These are phyloP conservation scores for Trichoderma brevicompactum DNA, from an alignment of 2,329 filamentous ascomycete genomes.

Conservation along the genomic window DNA sequence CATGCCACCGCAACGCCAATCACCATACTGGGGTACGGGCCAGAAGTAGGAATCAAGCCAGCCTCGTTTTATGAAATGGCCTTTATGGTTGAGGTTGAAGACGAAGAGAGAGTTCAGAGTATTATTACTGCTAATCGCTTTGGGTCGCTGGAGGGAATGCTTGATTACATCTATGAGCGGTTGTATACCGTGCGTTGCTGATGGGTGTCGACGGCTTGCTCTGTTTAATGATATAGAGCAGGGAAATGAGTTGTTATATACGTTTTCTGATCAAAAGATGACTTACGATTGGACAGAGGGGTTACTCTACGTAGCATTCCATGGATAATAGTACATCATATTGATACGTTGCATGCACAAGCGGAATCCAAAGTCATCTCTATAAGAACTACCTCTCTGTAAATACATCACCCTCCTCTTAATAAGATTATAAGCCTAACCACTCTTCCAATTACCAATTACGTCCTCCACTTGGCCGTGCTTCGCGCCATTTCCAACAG, in stretches of 20 bases:
- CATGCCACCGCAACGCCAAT: too few species aligned
- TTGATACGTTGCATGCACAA: background rate
- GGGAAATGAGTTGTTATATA: background rate
- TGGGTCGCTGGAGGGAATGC: background rate
- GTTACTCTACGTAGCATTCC: too few species aligned
- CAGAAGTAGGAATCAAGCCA: background rate
- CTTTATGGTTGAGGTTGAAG: background rate
- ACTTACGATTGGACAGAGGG: too few species aligned
- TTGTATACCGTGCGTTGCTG: background rate
- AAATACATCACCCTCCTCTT: too few species aligned
- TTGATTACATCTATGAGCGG: background rate
- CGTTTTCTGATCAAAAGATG: too few species aligned
- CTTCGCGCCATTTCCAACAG: background rate
- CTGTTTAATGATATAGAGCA: too few species aligned
- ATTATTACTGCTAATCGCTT: background rate
- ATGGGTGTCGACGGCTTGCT: too few species aligned
- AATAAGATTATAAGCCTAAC: background rate
- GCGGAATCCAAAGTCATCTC: background rate
- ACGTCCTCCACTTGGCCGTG: background rate
- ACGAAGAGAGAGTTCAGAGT: background rate
- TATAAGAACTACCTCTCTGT: too few species aligned
- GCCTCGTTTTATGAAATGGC: background rate
- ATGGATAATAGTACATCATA: too few species aligned
- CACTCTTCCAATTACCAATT: background rate
- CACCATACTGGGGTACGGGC: background rate